Base-by-base conservation (phyloP, 805 yeast species). In the Candida insectorum region DNA sequence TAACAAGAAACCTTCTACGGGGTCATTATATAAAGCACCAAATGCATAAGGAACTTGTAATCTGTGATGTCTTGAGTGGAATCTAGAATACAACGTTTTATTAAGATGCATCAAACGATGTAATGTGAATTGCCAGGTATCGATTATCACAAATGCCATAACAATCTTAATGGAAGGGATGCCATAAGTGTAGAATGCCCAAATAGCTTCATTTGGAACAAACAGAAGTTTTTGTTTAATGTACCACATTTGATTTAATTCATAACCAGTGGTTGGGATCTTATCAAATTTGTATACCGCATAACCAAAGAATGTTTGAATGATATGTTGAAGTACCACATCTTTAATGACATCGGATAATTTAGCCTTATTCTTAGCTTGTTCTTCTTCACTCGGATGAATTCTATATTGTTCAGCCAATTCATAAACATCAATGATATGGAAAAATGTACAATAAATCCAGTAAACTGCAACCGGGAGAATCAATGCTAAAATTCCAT, bases 41-140 rank as follows among this genome's bases (percentile, higher is more conserved):
- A 73, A 89, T 1, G 97, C 97, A 58, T 88, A 93, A 6, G 98
- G 98, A 23, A 93, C 96, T 48, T 93, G 91, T 31, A 93, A 69
- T 34, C 91, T 69, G 61, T 93, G 98, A 61, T 93, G 98, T 46
- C 95, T 80, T 5, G 97, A 87, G 59, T 93, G 98, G 69, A 86
- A 85, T 33, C 77, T 65, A 43, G 73, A 75, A 72, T 93, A 93
- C 30, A 89, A 65, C 35, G 69, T 63, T 54, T 79, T 81, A 71
- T 85, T 85, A 54, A 71, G 51, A 56, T 93, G 98, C 97, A 93
- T 89, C 43, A 72, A 55, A 41, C 96, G 73, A 58, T 93, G 98
- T 43, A 89, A 68, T 70, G 79, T 77, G 60, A 85, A 93, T 63
- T 93, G 98, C 98, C 98, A 93, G 3, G 95, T 73, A 57, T 93